Evolutionary conservation across 805 yeast species (phyloP), one percentile per base, ranked within the genome.

Genomic region (Candida mattraensis): DNA sequence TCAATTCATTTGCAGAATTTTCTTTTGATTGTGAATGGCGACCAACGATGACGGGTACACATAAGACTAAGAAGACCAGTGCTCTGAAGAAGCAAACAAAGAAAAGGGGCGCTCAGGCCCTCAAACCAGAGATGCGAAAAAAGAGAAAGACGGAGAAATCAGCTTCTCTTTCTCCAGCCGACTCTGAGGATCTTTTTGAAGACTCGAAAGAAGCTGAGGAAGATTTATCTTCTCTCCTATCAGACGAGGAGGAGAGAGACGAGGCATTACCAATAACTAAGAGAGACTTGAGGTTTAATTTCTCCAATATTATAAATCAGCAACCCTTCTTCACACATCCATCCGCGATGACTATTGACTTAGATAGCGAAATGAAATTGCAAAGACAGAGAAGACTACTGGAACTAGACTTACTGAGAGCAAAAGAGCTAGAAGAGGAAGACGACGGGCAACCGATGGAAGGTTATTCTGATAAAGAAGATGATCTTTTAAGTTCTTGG

Each of bases 341-440:
- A 3, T 48, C 56, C 7, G 32, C 46, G 3, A n/a, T 37, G 5
- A 48, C 52, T 4, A 48, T 55, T 14, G 59, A 55, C 30, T 21
- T 53, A 3, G 45, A 51, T 36, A 42, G 51, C 20, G 58, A 55
- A 29, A 53, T 57, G 58, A 57, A 54, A 31, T 44, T 57, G 12
- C 61, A 56, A 37, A 52, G 61, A 30, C 62, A 57, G 28, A 50
- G 51, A 33, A 38, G 61, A 28, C 41, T 57, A 19, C 42, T 57
- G 10, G 56, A 57, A 30, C 31, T 57, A 22, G 61, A 51, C 15
- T 39, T 53, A 12, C 31, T 48, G 18, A 42, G 47, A 18, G 41
- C 40, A 10, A 37, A 40, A 11, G 55, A 50, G 27, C 19, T 43
- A 18, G 46, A 41, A 5, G 43, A 41, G 24, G 46, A 37, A 8